Conservation (phyloP, 192 early-diverging fungal species). For the Mortierella hygrophila region DNA sequence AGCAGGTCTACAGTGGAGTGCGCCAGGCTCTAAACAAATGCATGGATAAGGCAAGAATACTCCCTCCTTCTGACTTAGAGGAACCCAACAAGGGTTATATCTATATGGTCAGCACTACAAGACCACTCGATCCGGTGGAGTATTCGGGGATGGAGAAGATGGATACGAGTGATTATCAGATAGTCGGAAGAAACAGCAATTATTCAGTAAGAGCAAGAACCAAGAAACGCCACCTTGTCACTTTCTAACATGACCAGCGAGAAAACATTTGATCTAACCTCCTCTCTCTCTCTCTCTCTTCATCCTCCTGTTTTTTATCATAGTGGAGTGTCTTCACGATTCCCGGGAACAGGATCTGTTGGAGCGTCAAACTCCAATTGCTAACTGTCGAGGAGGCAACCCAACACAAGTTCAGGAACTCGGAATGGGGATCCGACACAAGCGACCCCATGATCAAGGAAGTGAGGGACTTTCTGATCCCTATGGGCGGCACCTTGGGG, state of each 20-base stretch:
- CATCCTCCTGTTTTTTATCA: background rate
- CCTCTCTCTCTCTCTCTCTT: background rate
- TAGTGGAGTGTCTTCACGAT: background rate
- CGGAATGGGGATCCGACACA: conserved; percentile 2
- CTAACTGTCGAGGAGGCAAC: background rate
- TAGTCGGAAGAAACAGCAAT: background rate
- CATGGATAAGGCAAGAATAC: background rate
- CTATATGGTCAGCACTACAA: conserved; percentile 8
- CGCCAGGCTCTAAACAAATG: conserved; percentile 16
- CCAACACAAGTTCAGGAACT: background rate
- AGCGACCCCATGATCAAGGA: conserved; percentile 5
- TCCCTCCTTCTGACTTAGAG: background rate
- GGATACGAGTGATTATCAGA: background rate
- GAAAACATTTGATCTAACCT: too few relatives aligned
- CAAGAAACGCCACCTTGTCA: too few relatives aligned
- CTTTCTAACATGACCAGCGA: background rate
- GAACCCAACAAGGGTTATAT: background rate
- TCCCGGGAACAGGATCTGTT: conserved; percentile 2
- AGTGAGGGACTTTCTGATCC: background rate
- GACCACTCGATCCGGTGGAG: background rate
- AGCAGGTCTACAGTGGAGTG: conserved; percentile 39
- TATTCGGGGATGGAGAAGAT: background rate
- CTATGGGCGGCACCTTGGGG: background rate
- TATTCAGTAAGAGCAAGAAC: too few relatives aligned
- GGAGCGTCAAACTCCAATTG: background rate